Evolutionary conservation across 768 basidiomycete genomes (phyloP).

Genomic region (Cystobasidium tubakii): DNA sequence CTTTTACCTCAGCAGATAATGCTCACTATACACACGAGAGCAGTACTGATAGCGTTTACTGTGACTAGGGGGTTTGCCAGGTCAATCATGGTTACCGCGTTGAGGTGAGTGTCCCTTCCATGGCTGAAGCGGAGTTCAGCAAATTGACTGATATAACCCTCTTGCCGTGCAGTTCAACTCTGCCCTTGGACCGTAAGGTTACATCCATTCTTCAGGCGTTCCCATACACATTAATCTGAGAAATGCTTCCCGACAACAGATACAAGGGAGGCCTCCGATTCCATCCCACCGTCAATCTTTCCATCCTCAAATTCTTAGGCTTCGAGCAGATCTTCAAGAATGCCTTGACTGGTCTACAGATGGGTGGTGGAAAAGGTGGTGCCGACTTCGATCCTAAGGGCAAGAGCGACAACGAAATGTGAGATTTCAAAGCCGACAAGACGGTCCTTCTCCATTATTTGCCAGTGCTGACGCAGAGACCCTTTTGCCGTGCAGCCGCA

Average conservation of each 20-base stretch:
- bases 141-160: not conserved
- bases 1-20: not conserved
- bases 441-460: not conserved
- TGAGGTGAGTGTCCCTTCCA: conserved; percentile 48
- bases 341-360: conserved; percentile 67
- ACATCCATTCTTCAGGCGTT: too few species aligned
- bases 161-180: conserved; percentile 60
- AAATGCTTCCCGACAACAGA: not conserved
- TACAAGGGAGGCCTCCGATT: conserved; percentile 74
- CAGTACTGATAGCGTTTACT: not conserved
- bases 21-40: not conserved
- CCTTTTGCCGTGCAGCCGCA: conserved; percentile 20
- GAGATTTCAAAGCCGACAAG: too few species aligned
- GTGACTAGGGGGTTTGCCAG: conserved; percentile 55
- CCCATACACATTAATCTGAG: not conserved
- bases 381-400: conserved; percentile 77
- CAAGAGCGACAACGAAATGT: conserved; percentile 66
- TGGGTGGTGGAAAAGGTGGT: conserved; percentile 76
- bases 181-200: conserved; percentile 59
- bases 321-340: conserved; percentile 63
- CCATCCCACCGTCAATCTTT: conserved; percentile 71
- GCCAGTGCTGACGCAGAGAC: too few species aligned
- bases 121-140: not conserved
- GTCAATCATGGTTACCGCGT: conserved; percentile 71
- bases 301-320: conserved; percentile 76